phyloP scores from a whole-genome alignment of 2,329 filamentous ascomycete genomes.

The Aspergillus sergii region DNA sequence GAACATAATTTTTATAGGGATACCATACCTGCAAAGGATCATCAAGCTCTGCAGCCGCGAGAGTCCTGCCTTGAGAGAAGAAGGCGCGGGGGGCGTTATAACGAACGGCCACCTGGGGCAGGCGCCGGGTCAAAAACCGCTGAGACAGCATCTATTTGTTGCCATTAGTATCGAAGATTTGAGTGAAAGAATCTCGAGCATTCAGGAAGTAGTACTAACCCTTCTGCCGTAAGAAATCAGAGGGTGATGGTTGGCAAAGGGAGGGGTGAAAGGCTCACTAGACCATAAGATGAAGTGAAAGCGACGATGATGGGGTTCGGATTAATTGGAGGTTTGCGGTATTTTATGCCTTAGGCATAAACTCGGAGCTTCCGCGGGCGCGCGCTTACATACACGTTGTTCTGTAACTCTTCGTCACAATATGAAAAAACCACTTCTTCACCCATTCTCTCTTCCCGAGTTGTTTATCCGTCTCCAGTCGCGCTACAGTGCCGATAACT shows the following conservation, averaged over 20 bases:
- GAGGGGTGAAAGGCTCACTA: conserved; percentile 23
- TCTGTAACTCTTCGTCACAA: conserved; percentile 29
- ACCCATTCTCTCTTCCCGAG: conserved; percentile 36
- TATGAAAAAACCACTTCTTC: conserved; percentile 46
- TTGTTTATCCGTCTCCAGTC: conserved; percentile 39
- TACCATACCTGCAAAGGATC: conserved; percentile 47
- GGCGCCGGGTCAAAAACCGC: conserved; percentile 46
- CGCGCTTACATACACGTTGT: conserved; percentile 37
- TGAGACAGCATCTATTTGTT: conserved; percentile 47
- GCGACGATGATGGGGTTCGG: conserved; percentile 26
- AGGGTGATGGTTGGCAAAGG: conserved; percentile 20
- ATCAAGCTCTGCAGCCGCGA: conserved; percentile 42
- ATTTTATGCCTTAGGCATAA: conserved; percentile 21
- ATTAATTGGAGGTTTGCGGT: conserved; percentile 34
- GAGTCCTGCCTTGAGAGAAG: conserved; percentile 45
- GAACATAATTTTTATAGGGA: neutral
- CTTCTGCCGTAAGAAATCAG: conserved; percentile 25
- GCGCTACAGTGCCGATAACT: conserved; percentile 46
- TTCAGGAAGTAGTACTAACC: conserved; percentile 22
- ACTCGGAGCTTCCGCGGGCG: conserved; percentile 23
- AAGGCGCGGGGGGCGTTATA: conserved; percentile 42
- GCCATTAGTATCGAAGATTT: conserved; percentile 25
- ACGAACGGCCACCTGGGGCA: conserved; percentile 43
- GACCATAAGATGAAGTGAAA: conserved; percentile 25
- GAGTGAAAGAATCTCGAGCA: neutral